Conservation (phyloP, 805 yeast species). For the Kuraishia capsulata region DNA sequence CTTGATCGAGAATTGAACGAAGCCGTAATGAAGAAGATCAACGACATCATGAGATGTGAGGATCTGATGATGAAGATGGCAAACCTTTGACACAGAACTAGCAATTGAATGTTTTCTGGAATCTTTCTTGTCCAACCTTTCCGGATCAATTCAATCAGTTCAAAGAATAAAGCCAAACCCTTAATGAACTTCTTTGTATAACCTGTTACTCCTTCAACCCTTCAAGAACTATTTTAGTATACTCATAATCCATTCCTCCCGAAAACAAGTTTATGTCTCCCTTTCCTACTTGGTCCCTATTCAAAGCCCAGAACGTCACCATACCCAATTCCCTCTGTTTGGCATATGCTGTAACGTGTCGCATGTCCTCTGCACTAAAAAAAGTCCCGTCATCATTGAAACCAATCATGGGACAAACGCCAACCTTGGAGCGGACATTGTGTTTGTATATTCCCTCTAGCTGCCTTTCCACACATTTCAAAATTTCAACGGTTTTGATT, state of each 20-base stretch:
- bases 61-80: neutral
- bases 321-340: conserved; percentile 12
- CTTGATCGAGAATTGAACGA: too few relatives aligned
- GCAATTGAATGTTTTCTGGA: too few relatives aligned
- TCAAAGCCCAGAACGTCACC: conserved; percentile 22
- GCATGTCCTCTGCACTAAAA: conserved; percentile 15
- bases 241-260: neutral
- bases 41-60: neutral
- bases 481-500: conserved; percentile 9
- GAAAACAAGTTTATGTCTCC: neutral
- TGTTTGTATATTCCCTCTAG: neutral
- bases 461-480: conserved; percentile 1
- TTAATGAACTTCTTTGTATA: too few relatives aligned
- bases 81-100: too few relatives aligned
- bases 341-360: conserved; percentile 11
- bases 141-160: too few relatives aligned
- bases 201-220: too few relatives aligned
- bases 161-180: too few relatives aligned
- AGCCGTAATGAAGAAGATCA: neutral
- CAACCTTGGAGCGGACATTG: conserved; percentile 13
- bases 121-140: too few relatives aligned
- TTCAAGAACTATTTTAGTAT: neutral
- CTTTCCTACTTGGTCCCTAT: conserved; percentile 17
- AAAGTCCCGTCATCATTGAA: conserved; percentile 18
- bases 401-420: conserved; percentile 25